Base-by-base conservation (phyloP, 2,329 filamentous ascomycete genomes). In the Cryphonectria carpinicola region DNA sequence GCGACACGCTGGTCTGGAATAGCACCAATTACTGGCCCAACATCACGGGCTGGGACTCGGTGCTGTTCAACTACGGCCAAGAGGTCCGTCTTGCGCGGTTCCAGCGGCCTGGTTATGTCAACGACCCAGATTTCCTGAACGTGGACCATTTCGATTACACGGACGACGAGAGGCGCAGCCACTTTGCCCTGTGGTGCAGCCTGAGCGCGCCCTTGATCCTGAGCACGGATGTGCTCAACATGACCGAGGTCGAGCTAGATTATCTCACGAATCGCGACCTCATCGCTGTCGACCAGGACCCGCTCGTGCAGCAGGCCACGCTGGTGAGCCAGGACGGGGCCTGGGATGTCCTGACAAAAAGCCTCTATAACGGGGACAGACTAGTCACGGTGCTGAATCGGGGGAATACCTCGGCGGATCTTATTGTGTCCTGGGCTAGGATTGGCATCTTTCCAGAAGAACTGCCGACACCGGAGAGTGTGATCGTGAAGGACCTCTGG, bases 301-400 rank as follows among this genome's bases (percentile, higher is more conserved):
- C 74, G 4, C 72, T 84, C 7, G 81, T 80, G 25, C 77, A 83
- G 73, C 83, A 84, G 74, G 82, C 83, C 5, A 85, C 85, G 5
- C 76, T 86, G 35, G 83, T 84, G 7, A 84, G 81, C 67, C 82
- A 83, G 43, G 80, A 82, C 71, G 77, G 73, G 0, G 77, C 73
- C 4, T 82, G 83, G 75, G 84, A 86, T 72, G 80, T 86, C 4
- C 74, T 86, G 54, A 83, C 82, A 17, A 83, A 83, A 75, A 82
- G 78, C 69, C 75, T 87, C 19, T 81, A 79, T 10, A 84, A 84
- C 66, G 83, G 83, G 3, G 84, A 85, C 72, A 79, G 84, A 4
- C 72, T 86, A 13, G 75, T 86, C n/a, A 83, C 83, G 0, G 77
- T 86, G 11, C 75, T 87, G 22, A 86, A 86, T 74, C 78, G 80